phyloP scores from a whole-genome alignment of 2,329 filamentous ascomycete genomes.

The Incumbomyces delicatus region DNA sequence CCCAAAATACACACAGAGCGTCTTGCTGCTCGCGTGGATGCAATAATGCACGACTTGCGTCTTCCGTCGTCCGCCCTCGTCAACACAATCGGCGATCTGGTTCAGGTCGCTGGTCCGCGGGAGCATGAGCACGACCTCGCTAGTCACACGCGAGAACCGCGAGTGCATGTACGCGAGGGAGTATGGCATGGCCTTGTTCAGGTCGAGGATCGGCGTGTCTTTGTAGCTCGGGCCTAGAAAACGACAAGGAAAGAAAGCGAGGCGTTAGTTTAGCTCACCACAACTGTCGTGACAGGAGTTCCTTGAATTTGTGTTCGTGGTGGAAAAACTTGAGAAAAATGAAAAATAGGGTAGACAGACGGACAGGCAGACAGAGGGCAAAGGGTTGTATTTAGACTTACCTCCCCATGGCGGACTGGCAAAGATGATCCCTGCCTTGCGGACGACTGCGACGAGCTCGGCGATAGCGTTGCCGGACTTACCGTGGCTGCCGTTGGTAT shows the following conservation, averaged over 20 bases:
- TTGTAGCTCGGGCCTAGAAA: slow-evolving; percentile 51
- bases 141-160: slow-evolving; percentile 45
- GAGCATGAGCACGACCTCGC: slow-evolving; percentile 63
- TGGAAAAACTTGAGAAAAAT: too few relatives aligned
- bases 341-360: too few relatives aligned
- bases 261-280: too few relatives aligned
- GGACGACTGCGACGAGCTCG: slow-evolving; percentile 38
- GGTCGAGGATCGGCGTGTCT: slow-evolving; percentile 54
- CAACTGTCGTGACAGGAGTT: too few relatives aligned
- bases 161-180: slow-evolving; percentile 53
- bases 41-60: slow-evolving; percentile 81
- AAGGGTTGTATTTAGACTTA: too few relatives aligned
- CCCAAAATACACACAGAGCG: slow-evolving; percentile 51
- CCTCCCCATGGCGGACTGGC: slow-evolving; percentile 67
- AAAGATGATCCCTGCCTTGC: slow-evolving; percentile 52
- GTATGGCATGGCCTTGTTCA: slow-evolving; percentile 76
- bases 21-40: slow-evolving; percentile 79
- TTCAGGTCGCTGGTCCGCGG: slow-evolving; percentile 75
- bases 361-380: too few relatives aligned
- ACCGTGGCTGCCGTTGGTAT: not conserved
- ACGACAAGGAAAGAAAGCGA: too few relatives aligned
- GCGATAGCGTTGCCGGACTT: slow-evolving; percentile 23
- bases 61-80: slow-evolving; percentile 41
- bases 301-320: too few relatives aligned
- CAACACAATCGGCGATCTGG: slow-evolving; percentile 55